Evolutionary conservation across 2,329 filamentous ascomycete genomes (phyloP), one percentile per base, ranked within the genome.

Genomic region (Fusarium stilboides): DNA sequence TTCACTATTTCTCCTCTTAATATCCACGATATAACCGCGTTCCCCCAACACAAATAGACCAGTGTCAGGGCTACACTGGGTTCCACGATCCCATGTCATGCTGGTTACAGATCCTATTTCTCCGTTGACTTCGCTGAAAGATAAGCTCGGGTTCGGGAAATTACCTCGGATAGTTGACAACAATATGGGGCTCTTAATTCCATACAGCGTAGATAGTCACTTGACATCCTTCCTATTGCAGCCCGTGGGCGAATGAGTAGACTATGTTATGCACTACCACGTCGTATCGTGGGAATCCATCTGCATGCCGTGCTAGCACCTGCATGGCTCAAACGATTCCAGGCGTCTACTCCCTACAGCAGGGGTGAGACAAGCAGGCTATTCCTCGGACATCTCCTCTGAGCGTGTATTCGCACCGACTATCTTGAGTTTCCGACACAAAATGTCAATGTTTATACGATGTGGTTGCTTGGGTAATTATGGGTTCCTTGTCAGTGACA

Each of bases 171-270:
- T 28, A 19, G 14, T 47, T 37, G 34, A 46, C 34, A 39, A 14
- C 14, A 43, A 37, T 36, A 53, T 47, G 14, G 24, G 36, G 36
- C 33, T 37, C 49, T 47, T 42, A 26, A 37, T 39, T 36, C 42
- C 37, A 19, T 14, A 22, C 24, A 20, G 36, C 31, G 19, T 15
- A 31, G 43, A 37, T 34, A 31, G 33, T 64, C 45, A 64, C 61
- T 64, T 13, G 59, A 64, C 22, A 63, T 58, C 13, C 24, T 64
- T 37, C 40, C 45, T 36, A 22, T 39, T 43, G 5, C 64, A 28
- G 34, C 13, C 22, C 37, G 20, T 46, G 8, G 19, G 40, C n/a
- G 9, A 40, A 22, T 43, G 42, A 24, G 12, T 39, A 24, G 6
- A 33, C 14, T 26, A 36, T 17, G 31, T 43, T n/a, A 63, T 63